A percentile compares a stretch with the other conserved stretches of the same genome.
Evolutionary conservation across 2,329 filamentous ascomycete genomes (phyloP).

Genomic region (Penicillium freii): DNA sequence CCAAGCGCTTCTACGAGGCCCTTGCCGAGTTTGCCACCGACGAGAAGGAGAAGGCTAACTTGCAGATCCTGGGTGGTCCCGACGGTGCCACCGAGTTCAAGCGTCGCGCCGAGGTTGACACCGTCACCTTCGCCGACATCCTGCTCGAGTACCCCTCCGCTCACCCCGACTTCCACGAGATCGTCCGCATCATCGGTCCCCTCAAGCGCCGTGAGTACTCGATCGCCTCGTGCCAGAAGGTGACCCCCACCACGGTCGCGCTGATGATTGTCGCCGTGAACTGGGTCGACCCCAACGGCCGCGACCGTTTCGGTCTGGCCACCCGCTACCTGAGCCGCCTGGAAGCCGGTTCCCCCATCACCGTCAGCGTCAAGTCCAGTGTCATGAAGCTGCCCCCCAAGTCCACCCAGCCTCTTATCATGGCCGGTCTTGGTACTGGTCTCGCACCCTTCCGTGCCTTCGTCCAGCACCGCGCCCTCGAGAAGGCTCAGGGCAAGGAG

Average conservation of each 20-base stretch:
- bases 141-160: slow-evolving; percentile 87
- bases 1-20: slow-evolving; percentile 96
- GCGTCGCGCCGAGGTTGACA: slow-evolving; percentile 85
- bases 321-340: slow-evolving; percentile 84
- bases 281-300: slow-evolving; percentile 86
- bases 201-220: slow-evolving; percentile 98
- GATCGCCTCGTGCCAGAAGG: slow-evolving; percentile 96
- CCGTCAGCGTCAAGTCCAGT: slow-evolving; percentile 92
- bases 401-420: slow-evolving; percentile 90
- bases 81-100: slow-evolving; percentile 90
- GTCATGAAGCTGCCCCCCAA: slow-evolving; percentile 96
- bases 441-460: slow-evolving; percentile 99
- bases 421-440: slow-evolving; percentile 97
- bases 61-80: slow-evolving; percentile 71
- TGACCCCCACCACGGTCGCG: slow-evolving; percentile 82
- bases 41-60: slow-evolving; percentile 74
- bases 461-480: slow-evolving; percentile 95
- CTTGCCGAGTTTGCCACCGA: slow-evolving; percentile 83
- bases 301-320: slow-evolving; percentile 87
- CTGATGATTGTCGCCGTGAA: slow-evolving; percentile 97
- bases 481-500: slow-evolving; percentile 94
- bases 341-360: slow-evolving; percentile 72
- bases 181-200: slow-evolving; percentile 80
- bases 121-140: slow-evolving; percentile 84
- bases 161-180: slow-evolving; percentile 81